These are phyloP conservation scores for Pseudotsuga menziesii DNA, from an alignment of 75 land plant genomes.

Conservation along the genomic window DNA sequence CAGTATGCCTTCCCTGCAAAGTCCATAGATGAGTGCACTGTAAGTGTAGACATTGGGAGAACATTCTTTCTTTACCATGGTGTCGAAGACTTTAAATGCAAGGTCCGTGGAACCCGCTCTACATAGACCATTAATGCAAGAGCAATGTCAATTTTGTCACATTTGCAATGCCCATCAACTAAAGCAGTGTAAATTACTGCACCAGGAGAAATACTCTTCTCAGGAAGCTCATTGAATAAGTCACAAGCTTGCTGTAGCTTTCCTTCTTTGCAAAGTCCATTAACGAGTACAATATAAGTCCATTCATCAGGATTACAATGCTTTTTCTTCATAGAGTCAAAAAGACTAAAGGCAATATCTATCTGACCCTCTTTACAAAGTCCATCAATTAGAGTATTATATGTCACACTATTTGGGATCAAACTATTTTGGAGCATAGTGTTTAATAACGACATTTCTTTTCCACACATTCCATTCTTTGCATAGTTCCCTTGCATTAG, in stretches of 20 bases:
- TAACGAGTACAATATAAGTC: no score
- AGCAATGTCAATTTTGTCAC: constrained; percentile 32
- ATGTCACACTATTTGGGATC: no score
- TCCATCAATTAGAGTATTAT: no score
- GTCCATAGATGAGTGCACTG: constrained; percentile 28
- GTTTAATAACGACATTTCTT: no score
- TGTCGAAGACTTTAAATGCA: constrained; percentile 48
- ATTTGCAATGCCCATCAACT: constrained; percentile 53
- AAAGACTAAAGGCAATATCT: no score
- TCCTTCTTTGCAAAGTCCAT: not conserved
- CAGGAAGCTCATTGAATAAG: constrained; percentile 28
- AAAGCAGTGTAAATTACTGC: constrained; percentile 46
- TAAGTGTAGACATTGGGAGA: constrained; percentile 37
- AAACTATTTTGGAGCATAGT: no score
- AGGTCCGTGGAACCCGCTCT: constrained; percentile 43
- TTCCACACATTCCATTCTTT: no score
- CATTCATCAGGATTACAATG: no score
- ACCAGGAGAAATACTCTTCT: constrained; percentile 40
- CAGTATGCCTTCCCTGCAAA: constrained; percentile 43
- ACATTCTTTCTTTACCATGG: constrained; percentile 34
- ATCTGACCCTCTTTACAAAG: no score
- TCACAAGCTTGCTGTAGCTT: constrained; percentile 42
- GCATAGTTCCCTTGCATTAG: no score
- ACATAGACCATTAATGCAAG: constrained; percentile 54
- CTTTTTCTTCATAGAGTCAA: no score